Base-by-base conservation (phyloP, 495 filamentous ascomycete genomes). In the Gamarada debralockiae region DNA sequence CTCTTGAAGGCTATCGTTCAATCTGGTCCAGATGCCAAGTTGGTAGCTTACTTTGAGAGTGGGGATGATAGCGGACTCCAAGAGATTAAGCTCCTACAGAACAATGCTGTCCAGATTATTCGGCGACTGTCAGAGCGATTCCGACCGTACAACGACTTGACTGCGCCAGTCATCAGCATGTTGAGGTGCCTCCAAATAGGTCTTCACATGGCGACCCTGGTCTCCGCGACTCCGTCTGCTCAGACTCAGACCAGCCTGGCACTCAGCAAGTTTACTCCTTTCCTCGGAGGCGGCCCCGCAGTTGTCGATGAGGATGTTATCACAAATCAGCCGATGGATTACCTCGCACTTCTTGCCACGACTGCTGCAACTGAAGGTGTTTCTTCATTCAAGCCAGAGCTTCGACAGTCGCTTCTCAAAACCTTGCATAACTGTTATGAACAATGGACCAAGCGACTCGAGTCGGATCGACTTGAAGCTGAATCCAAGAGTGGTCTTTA, bases 61-160 rank as follows among this genome's bases (percentile, higher is more conserved):
- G 5, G 48, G 22, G 43, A 53, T 27, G 29, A 39, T 10, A 22
- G 18, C 9, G 15, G 12, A 2, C 14, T 59, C 13, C 72, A 80
- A 68, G 70, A 81, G 60, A 49, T 79, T 34, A 55, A 72, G 14
- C 70, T 90, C 10, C 68, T 92, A 18, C 79, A 84, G 56, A 79
- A 77, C 36, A 96, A 96, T 60, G 72, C 96, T 13, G 72, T 70
- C 6, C 81, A 86, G 50, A 75, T 95, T 9, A 79, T 83, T 33
- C 64, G 65, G 18, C 78, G 92, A 34, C 73, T 98, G 22, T 75
- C 71, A 1, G 69, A 76, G 1, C 73, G 81, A 18, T 92, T 87
- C 63, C 76, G 80, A 37, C 81, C 79, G 27, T 97, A 96, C 58
- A 86, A 88, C 49, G 93, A 99, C 66, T 75, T 97, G 43, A 86